Evolutionary conservation across 805 yeast species (phyloP), one percentile per base, ranked within the genome.

Genomic region (Hanseniaspora clermontiae): DNA sequence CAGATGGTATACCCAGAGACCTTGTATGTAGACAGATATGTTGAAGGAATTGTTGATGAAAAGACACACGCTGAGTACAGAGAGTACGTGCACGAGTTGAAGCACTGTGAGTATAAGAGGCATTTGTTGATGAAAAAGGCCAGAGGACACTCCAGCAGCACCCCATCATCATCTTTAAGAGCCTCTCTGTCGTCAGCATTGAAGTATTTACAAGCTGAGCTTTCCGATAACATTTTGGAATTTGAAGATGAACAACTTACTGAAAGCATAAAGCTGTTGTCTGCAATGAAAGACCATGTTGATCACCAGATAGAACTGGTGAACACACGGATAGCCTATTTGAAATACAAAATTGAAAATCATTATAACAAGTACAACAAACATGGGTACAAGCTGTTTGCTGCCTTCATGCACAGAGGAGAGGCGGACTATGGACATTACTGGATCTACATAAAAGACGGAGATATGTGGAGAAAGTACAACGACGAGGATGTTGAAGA

Each of bases 401-500:
- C 97, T 0, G 82, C 91, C 7, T 93, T 93, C 65, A 88, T 93
- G 49, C 98, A 93, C 68, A 74, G 96, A 51, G 98, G 98, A 7
- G 95, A 89, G 64, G 97, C 96, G 0, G 82, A 88, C 52, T 91
- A 87, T 65, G 98, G 98, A 2, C 98, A 93, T 69, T 93, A 93
- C 68, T 93, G 97, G 97, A 79, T 91, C 17, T 93, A 91, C 66
- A 90, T 93, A 60, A 80, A 79, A 58, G 76, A 76, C 60, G 74
- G 76, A 19, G 76, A 78, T 32, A 71, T 85, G 20, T 93, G 81
- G 79, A 75, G 96, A 59, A 90, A 88, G 72, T 93, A 93, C 68
- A 93, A 93, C 65, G 98, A 93, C 71, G 97, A 93, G 64, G 76
- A 77, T n/a, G 95, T 93, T n/a, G 80, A 88, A 2, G 95, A 84